A percentile compares a stretch with the other conserved stretches of the same genome.
These are phyloP conservation scores for Metarhizium album DNA, from an alignment of 2,329 filamentous ascomycete genomes.

Conservation along the genomic window DNA sequence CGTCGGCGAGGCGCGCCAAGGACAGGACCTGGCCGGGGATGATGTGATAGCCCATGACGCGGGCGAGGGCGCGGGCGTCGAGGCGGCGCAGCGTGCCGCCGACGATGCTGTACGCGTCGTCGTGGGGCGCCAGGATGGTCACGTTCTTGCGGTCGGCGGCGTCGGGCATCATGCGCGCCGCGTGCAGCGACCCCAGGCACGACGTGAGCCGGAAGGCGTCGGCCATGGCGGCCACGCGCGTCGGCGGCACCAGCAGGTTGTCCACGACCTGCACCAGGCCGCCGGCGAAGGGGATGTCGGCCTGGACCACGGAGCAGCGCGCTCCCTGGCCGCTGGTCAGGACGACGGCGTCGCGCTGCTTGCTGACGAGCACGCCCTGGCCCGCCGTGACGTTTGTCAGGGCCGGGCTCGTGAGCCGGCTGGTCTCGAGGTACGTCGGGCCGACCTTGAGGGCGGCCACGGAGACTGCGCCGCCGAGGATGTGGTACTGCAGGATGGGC, in stretches of 20 bases:
- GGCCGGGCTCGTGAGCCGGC: conserved; percentile 28
- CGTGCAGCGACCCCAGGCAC: conserved; percentile 26
- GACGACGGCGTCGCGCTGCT: conserved; percentile 31
- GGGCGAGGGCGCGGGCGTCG: conserved; percentile 33
- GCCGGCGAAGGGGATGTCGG: conserved; percentile 36
- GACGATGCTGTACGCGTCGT: conserved; percentile 47
- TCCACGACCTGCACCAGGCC: conserved; percentile 43
- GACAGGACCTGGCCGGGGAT: conserved; percentile 44
- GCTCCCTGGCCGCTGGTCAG: conserved; percentile 39
- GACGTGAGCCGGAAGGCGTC: conserved; percentile 34
- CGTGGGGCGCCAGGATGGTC: conserved; percentile 55
- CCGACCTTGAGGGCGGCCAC: conserved; percentile 26
- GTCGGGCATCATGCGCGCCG: conserved; percentile 22
- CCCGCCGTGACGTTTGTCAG: conserved; percentile 40
- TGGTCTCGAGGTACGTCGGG: conserved; percentile 28
- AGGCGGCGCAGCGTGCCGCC: conserved; percentile 39
- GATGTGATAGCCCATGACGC: conserved; percentile 54
- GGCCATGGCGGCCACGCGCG: conserved; percentile 36
- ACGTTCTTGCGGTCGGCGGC: conserved; percentile 33
- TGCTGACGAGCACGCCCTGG: conserved; percentile 35
- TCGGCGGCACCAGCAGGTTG: conserved; percentile 38
- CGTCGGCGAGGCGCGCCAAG: conserved; percentile 28
- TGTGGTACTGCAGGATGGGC: conserved; percentile 51
- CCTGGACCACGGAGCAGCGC: conserved; percentile 29
- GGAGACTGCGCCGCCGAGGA: conserved; percentile 40